Percentiles rank a stretch among this genome's conserved stretches.
phyloP scores from a whole-genome alignment of 495 filamentous ascomycete species.

The Trypethelium eluteriae region DNA sequence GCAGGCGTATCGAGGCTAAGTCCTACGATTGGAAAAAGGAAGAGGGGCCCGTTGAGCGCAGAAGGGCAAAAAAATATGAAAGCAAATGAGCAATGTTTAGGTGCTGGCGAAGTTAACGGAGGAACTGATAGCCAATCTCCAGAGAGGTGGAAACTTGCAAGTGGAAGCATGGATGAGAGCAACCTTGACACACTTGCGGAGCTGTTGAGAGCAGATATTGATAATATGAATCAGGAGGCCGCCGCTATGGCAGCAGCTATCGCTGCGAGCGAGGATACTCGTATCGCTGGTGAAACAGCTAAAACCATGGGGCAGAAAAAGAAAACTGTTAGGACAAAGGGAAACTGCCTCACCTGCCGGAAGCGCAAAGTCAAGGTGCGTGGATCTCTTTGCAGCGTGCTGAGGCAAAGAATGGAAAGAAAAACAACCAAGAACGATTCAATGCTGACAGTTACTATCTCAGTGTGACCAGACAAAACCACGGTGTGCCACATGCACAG shows the following conservation, averaged over 20 bases:
- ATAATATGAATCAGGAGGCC: slow-evolving; percentile 2
- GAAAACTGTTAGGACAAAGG: background rate
- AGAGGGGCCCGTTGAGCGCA: background rate
- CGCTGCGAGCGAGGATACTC: background rate
- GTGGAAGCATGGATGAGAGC: background rate
- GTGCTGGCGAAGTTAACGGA: background rate
- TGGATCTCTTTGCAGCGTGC: background rate
- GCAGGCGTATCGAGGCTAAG: background rate
- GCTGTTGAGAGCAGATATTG: background rate
- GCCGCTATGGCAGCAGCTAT: background rate
- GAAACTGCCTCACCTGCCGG: background rate
- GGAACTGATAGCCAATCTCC: background rate
- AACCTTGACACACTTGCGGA: background rate
- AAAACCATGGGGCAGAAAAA: background rate
- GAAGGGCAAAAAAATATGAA: background rate
- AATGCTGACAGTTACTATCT: background rate
- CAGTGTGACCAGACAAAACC: slow-evolving; percentile 4
- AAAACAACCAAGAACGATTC: background rate
- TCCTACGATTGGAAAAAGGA: background rate
- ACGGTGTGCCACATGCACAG: background rate
- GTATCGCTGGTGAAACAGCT: too few species aligned
- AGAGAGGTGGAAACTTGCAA: background rate
- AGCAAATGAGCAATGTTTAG: background rate
- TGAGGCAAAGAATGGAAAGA: background rate
- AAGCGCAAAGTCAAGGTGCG: slow-evolving; percentile 5